Conservation (phyloP, 2,329 filamentous ascomycete genomes). For the Hypoxylon sp. region DNA sequence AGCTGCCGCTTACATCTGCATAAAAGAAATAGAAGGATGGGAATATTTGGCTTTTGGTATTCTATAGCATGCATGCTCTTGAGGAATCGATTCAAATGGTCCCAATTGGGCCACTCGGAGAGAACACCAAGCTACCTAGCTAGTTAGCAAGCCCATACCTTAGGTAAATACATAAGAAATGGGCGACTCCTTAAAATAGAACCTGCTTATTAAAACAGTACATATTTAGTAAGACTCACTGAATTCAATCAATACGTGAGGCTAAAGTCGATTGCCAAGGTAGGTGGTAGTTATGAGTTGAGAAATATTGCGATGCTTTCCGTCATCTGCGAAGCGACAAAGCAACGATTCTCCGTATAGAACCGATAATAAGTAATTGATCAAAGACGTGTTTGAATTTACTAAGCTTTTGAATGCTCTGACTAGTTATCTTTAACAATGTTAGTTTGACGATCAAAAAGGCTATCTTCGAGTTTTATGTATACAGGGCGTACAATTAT, state of each 20-base stretch:
- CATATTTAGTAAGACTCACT: background rate
- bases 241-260: background rate
- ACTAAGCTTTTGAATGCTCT: background rate
- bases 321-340: background rate
- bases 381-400: no score
- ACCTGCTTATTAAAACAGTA: conserved; percentile 1
- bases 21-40: background rate
- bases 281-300: background rate
- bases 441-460: background rate
- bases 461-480: background rate
- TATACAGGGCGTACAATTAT: background rate
- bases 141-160: background rate
- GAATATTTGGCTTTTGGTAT: background rate
- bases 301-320: background rate
- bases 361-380: background rate
- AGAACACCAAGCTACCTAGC: background rate
- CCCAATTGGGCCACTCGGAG: background rate
- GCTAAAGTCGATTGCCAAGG: background rate
- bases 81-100: conserved; percentile 14
- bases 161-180: background rate
- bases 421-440: background rate
- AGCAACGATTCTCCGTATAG: background rate
- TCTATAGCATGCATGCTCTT: background rate
- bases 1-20: conserved; percentile 9
- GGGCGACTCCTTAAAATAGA: background rate